These are phyloP conservation scores for Hericium coralloides DNA, from an alignment of 768 basidiomycete genomes.

Conservation along the genomic window DNA sequence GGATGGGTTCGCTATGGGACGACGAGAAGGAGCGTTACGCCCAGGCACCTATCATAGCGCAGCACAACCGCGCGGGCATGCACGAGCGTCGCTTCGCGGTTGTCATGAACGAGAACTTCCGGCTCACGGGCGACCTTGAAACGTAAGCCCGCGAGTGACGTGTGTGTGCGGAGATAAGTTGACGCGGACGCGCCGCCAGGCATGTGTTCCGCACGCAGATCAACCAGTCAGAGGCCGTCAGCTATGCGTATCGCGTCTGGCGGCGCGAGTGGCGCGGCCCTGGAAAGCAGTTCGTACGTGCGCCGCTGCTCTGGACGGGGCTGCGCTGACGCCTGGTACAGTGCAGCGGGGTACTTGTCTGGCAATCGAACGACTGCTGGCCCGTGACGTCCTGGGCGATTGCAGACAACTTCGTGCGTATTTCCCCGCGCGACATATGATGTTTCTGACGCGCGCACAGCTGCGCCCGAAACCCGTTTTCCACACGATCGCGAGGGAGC, in stretches of 20 bases:
- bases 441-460: not conserved
- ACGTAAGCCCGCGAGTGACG: constrained; percentile 34
- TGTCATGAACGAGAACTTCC: constrained; percentile 92
- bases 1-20: constrained; percentile 24
- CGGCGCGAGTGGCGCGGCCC: constrained; percentile 85
- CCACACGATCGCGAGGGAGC: constrained; percentile 79
- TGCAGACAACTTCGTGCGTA: constrained; percentile 73
- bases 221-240: constrained; percentile 93
- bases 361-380: constrained; percentile 85
- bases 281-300: constrained; percentile 77
- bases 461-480: constrained; percentile 82
- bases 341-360: not conserved
- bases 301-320: constrained; percentile 88
- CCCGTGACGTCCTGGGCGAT: constrained; percentile 93
- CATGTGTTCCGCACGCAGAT: constrained; percentile 93
- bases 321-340: not conserved
- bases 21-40: not conserved
- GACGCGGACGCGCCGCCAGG: constrained; percentile 27
- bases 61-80: constrained; percentile 81
- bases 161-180: not conserved
- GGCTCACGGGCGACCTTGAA: constrained; percentile 78
- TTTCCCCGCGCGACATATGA: not conserved
- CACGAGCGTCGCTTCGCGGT: constrained; percentile 80
- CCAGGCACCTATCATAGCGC: not conserved
- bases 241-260: constrained; percentile 86